Percentiles rank a stretch among this genome's conserved stretches.
phyloP scores from a whole-genome alignment of 2,329 filamentous ascomycete species.

The Hypoxylon sp. region DNA sequence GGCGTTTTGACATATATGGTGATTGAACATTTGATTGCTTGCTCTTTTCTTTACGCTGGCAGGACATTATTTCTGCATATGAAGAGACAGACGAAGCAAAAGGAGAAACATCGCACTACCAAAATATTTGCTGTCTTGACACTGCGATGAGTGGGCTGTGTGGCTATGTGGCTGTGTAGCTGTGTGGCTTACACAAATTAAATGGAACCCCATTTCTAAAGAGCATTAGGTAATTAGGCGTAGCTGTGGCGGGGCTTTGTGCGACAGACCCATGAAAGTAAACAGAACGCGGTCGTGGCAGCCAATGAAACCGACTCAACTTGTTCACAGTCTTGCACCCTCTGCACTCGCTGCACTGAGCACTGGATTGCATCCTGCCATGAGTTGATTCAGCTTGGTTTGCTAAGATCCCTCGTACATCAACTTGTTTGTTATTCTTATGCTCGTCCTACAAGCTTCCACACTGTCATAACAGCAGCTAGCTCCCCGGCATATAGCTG shows the following conservation, averaged over 20 bases:
- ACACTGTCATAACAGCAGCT: neutral
- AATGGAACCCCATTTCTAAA: too few species aligned
- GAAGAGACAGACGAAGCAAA: too few species aligned
- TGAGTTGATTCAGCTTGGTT: neutral
- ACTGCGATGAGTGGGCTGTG: too few species aligned
- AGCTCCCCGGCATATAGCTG: neutral
- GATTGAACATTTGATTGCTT: too few species aligned
- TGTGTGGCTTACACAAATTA: too few species aligned
- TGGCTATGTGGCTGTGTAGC: too few species aligned
- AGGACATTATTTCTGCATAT: too few species aligned
- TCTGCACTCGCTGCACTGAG: neutral
- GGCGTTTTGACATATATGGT: too few species aligned
- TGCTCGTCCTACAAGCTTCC: neutral
- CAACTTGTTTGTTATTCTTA: neutral
- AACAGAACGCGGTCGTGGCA: conserved; percentile 42
- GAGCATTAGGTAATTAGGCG: too few species aligned
- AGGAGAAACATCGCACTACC: too few species aligned
- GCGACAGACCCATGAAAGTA: conserved; percentile 33
- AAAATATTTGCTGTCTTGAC: too few species aligned
- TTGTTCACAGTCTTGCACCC: conserved; percentile 4
- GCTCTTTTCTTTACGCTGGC: too few species aligned
- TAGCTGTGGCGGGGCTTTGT: neutral
- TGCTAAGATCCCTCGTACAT: neutral
- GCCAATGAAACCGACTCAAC: conserved; percentile 35
- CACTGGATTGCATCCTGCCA: neutral